Evolutionary conservation across 2,329 filamentous ascomycete genomes (phyloP), one percentile per base, ranked within the genome.

Genomic region (Sporothrix mexicana): DNA sequence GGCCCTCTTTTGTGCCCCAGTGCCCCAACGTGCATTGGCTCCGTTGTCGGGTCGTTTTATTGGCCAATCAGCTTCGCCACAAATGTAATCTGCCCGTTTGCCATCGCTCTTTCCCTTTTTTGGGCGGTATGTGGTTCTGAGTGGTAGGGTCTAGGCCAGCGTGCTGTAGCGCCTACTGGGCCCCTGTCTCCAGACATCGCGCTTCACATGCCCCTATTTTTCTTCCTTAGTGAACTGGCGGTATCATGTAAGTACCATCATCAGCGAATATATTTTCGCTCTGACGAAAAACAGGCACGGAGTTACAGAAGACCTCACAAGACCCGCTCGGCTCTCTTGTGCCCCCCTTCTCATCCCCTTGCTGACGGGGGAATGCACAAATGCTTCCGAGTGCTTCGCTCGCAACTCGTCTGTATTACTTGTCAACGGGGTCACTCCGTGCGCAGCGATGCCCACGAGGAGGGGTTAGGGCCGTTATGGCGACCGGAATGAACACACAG

Each of bases 61-160:
- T 7, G 15, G 49, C 72, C 72, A 73, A 73, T 71, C 69, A 57
- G 1, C 43, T 20, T 25, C 15, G 47, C 30, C 17, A 57, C 36
- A 64, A 71, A 71, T 71, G 69, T 73, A 73, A 73, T 73, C 72
- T 20, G 17, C n/a, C 59, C 36, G n/a, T 62, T 62, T 62, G n/a
- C 36, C 59, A 62, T 62, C 59, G 59, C 36, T 62, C 59, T 36
- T 45, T 62, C 59, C 57, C 57, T 62, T 20, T 62, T 17, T 43
- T 62, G 59, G 59, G 36, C 8, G 53, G 55, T 57, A 30, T 57
- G 23, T 30, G 8, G 55, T 57, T 57, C 5, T 23, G 23, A 15
- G 23, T 23, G 55, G 20, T 15, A 30, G 55, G 57, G 41, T 36
- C 59, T 41, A 36, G 30, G 59, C 59, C 57, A 61, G 30, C 30